Conservation (phyloP, 2,329 filamentous ascomycete genomes). For the Amylocarpus encephaloides region DNA sequence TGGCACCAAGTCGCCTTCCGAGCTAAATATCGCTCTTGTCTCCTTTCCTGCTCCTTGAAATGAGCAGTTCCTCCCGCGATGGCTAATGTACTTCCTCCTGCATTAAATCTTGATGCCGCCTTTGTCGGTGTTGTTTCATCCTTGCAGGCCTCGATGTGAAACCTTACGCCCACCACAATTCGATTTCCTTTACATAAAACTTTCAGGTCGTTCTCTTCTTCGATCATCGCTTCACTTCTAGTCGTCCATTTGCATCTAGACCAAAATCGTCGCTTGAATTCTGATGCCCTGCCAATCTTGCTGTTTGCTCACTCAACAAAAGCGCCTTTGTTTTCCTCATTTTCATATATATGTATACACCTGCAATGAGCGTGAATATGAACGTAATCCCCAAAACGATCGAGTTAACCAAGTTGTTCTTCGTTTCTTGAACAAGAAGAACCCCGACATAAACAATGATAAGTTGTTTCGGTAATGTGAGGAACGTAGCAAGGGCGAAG, state of each 20-base stretch:
- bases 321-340: slow-evolving; percentile 33
- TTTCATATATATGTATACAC: slow-evolving; percentile 34
- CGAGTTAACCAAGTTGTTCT: slow-evolving; percentile 30
- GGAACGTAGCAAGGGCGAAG: slow-evolving; percentile 36
- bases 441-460: slow-evolving; percentile 37
- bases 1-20: too few species aligned
- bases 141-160: too few species aligned
- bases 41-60: too few species aligned
- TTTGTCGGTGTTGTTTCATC: too few species aligned
- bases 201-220: background rate
- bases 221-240: background rate
- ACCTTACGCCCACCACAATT: too few species aligned
- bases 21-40: too few species aligned
- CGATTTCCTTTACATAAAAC: too few species aligned
- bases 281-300: too few species aligned
- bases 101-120: too few species aligned
- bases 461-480: slow-evolving; percentile 38
- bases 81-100: too few species aligned
- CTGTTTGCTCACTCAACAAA: slow-evolving; percentile 32
- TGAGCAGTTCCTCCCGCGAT: too few species aligned
- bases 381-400: slow-evolving; percentile 33
- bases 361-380: slow-evolving; percentile 33
- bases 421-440: slow-evolving; percentile 30
- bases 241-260: background rate
- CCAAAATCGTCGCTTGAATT: too few species aligned